Base-by-base conservation (phyloP, 2,329 filamentous ascomycete species). In the Paecilomyces variotii region DNA sequence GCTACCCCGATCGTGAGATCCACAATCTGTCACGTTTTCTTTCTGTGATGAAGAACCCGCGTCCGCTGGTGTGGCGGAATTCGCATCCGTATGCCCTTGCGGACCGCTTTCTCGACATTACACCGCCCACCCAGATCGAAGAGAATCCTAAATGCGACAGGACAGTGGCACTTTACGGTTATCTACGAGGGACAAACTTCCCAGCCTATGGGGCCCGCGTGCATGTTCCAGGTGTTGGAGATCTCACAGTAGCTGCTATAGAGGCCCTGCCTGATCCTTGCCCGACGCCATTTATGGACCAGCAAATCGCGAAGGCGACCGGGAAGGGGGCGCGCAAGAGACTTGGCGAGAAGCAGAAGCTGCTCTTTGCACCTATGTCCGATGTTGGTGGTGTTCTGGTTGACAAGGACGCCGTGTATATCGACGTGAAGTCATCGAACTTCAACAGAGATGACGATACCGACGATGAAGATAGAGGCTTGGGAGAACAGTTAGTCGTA, bases 11-110 rank as follows among this genome's bases (percentile, higher is more conserved):
- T 73, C 87, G 95, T 63, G 95, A 99, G 75, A 86, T 99, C 14
- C 90, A 97, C 77, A 99, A 99, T 70, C 76, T 99, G 57, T 96
- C 91, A 12, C 86, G 95, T 57, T 99, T 99, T 74, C 81, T 99
- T 64, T 96, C 90, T 24, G 91, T 99, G 64, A 99, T 99, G 95
- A 99, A 99, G 81, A 99, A 96, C 71, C 93, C 95, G 3, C 84
- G 94, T 60, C 94, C 94, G n/a, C 80, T 99, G 30, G 82, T 99
- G 50, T 99, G 94, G 93, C 84, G 95, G 60, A 99, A 99, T 72
- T 89, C 90, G 1, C 94, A 99, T 79, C 92, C 93, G 3, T 99
- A 99, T 73, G 86, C 90, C 59, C 80, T 99, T 57, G 90, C 94
- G 59, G 94, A 99, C 77, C 91, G 92, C 63, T 96, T 97, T 75